Evolutionary conservation across 352 stramenopile species (phyloP).

Genomic region (Globisporangium perplexum): DNA sequence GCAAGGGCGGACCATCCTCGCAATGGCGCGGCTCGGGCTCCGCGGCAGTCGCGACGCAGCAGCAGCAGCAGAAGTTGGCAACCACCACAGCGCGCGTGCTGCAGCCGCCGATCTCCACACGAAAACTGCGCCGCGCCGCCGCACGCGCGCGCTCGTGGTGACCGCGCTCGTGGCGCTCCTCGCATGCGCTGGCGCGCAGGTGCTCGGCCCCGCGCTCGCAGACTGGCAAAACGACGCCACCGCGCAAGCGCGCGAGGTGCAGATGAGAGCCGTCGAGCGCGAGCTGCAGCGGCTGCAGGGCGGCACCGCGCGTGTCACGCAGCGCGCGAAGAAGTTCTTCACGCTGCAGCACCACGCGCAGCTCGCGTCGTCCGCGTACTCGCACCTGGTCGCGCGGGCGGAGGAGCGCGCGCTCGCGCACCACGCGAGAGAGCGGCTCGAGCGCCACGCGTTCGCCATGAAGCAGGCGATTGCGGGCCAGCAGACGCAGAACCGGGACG

Average conservation of each 20-base stretch:
- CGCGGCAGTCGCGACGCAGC: not conserved
- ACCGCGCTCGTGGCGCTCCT: constrained; percentile 1
- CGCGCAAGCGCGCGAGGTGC: not conserved
- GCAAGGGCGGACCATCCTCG: not conserved
- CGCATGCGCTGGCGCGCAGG: not conserved
- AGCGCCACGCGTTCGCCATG: constrained; percentile 6
- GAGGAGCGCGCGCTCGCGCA: not conserved
- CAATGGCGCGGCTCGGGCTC: not conserved
- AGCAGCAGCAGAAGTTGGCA: not conserved
- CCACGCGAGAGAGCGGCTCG: constrained; percentile 7
- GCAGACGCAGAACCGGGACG: not conserved
- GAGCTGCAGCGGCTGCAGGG: constrained; percentile 1
- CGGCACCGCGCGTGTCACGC: constrained; percentile 6
- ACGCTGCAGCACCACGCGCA: constrained; percentile 10
- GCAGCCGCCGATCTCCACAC: not conserved
- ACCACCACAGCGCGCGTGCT: not conserved
- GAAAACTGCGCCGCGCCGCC: not conserved
- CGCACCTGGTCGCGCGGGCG: constrained; percentile 8
- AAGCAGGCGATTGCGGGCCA: constrained; percentile 10
- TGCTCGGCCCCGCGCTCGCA: constrained; percentile 6
- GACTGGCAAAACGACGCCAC: constrained; percentile 11
- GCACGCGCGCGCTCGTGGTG: not conserved
- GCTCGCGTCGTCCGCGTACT: constrained; percentile 4
- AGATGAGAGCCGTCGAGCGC: constrained; percentile 4
- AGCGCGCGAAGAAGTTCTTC: constrained; percentile 10